Conservation (phyloP, 2,329 filamentous ascomycete genomes). For the Trichoderma guizhouense region DNA sequence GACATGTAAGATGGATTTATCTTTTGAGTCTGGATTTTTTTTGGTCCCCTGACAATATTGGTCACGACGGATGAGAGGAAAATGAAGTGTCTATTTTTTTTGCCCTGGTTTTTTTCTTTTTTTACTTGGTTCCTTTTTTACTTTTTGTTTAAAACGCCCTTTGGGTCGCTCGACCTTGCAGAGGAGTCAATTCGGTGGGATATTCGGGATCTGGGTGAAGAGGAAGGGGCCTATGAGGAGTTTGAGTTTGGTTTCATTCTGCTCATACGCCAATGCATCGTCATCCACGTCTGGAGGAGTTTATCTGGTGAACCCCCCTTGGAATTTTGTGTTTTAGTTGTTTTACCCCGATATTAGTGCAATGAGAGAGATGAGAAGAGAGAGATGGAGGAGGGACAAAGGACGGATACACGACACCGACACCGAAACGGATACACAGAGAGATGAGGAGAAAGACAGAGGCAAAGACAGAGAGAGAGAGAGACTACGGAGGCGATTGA, state of each 20-base stretch:
- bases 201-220: neutral
- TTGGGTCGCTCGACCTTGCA: neutral
- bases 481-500: neutral
- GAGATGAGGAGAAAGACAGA: neutral
- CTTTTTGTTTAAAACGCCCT: neutral
- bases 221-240: neutral
- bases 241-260: neutral
- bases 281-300: constrained; percentile 1
- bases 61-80: constrained; percentile 2
- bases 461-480: neutral
- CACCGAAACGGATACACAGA: neutral
- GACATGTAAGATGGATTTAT: constrained; percentile 11
- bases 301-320: neutral
- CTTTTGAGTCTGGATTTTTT: neutral
- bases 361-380: neutral
- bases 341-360: neutral
- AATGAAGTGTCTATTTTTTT: neutral
- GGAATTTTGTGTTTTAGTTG: neutral
- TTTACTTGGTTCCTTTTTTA: neutral
- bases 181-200: constrained; percentile 6
- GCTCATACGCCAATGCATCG: neutral
- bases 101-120: neutral
- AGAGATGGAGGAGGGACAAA: neutral
- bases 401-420: neutral
- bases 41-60: neutral